phyloP scores from a whole-genome alignment of 2,329 filamentous ascomycete genomes.

The Aspergillus fijiensis region DNA sequence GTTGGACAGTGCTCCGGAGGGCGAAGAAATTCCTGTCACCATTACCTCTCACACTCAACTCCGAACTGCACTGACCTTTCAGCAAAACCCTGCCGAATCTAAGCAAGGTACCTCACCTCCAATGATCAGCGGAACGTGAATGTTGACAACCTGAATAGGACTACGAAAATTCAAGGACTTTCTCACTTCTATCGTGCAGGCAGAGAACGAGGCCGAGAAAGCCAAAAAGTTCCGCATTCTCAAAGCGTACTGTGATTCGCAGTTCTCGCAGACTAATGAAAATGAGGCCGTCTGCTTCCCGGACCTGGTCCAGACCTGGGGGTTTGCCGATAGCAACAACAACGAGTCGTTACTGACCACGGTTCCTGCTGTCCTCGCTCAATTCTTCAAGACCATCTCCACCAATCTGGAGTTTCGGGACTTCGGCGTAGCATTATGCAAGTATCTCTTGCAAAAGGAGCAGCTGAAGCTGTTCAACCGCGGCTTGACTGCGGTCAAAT shows the following conservation, averaged over 20 bases:
- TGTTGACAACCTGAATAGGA: constrained; percentile 27
- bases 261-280: constrained; percentile 52
- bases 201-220: constrained; percentile 38
- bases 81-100: constrained; percentile 62
- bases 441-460: constrained; percentile 74
- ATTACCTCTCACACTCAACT: constrained; percentile 62
- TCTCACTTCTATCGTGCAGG: constrained; percentile 39
- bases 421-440: constrained; percentile 74
- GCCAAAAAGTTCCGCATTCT: constrained; percentile 44
- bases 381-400: constrained; percentile 77
- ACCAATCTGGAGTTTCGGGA: constrained; percentile 70
- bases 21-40: constrained; percentile 15
- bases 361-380: constrained; percentile 74
- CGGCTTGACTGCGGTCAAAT: constrained; percentile 74
- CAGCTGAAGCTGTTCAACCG: constrained; percentile 78
- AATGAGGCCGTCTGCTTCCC: constrained; percentile 63
- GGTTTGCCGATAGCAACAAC: constrained; percentile 73
- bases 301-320: constrained; percentile 86
- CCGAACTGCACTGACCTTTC: constrained; percentile 65
- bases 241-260: constrained; percentile 53
- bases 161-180: constrained; percentile 48
- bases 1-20: constrained; percentile 29
- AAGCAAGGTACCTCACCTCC: constrained; percentile 59
- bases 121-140: neutral
- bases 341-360: constrained; percentile 79